A percentile compares a stretch with the other conserved stretches of the same genome.
Conservation (phyloP, 176 grass and related monocot species). For the Oryza meyeriana region DNA sequence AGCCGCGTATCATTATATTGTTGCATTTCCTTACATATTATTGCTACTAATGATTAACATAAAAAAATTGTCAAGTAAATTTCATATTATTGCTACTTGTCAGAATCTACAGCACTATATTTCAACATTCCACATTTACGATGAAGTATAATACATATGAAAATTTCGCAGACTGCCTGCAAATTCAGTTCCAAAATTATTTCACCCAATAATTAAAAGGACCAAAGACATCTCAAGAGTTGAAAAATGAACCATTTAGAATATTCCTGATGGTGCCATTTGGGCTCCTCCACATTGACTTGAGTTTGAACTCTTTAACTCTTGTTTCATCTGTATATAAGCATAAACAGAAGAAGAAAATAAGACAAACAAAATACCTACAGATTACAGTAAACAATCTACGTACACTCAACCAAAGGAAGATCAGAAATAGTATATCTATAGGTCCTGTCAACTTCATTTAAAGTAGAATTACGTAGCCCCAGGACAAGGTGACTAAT, state of each 20-base stretch:
- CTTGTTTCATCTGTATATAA: slow-evolving; percentile 53
- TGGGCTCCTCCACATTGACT: slow-evolving; percentile 67
- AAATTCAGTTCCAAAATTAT: background rate
- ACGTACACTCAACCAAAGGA: background rate
- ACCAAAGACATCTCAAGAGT: background rate
- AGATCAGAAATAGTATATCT: background rate
- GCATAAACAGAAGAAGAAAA: background rate
- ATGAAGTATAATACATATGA: background rate
- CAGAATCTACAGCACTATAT: background rate
- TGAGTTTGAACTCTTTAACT: slow-evolving; percentile 63
- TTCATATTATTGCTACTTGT: background rate
- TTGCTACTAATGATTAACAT: background rate
- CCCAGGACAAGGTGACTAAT: background rate
- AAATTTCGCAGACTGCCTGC: background rate
- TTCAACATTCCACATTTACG: background rate
- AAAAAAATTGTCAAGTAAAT: background rate
- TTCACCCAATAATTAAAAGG: background rate
- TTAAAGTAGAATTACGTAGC: background rate
- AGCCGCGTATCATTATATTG: no score
- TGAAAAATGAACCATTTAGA: slow-evolving; percentile 42
- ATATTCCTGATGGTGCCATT: slow-evolving; percentile 66
- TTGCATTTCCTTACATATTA: background rate
- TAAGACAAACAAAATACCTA: slow-evolving; percentile 9
- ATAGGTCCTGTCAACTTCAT: background rate
- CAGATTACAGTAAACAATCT: background rate